These are phyloP conservation scores for Aethionema arabicum DNA, from an alignment of 345 rosid species.

Conservation along the genomic window DNA sequence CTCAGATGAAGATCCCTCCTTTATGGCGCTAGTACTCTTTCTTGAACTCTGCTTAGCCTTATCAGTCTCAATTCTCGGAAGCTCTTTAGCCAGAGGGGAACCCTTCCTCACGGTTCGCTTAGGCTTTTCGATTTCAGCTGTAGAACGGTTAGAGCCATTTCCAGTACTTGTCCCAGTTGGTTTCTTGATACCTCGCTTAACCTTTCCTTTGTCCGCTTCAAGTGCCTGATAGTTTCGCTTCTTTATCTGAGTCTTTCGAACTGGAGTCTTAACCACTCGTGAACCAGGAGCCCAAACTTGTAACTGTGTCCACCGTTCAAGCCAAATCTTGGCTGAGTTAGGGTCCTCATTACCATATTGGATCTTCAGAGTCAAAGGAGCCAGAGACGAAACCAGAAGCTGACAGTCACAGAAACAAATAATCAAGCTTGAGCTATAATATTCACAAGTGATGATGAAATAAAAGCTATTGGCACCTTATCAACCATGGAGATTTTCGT, in stretches of 20 bases:
- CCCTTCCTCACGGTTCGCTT: constrained; percentile 51
- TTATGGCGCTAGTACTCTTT: constrained; percentile 45
- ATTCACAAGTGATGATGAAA: neutral
- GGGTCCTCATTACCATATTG: constrained; percentile 57
- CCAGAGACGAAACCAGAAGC: constrained; percentile 58
- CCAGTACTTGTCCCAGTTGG: constrained; percentile 41
- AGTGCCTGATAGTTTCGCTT: constrained; percentile 37
- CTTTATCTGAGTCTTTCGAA: constrained; percentile 41
- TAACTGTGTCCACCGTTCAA: constrained; percentile 67
- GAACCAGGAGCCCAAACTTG: constrained; percentile 55
- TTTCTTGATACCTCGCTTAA: constrained; percentile 50
- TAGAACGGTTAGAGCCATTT: constrained; percentile 39
- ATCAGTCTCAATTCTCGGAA: constrained; percentile 46
- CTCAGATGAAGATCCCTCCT: constrained; percentile 45
- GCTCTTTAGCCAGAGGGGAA: constrained; percentile 48
- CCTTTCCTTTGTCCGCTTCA: constrained; percentile 42
- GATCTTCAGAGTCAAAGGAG: constrained; percentile 45
- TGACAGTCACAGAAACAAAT: constrained; percentile 36
- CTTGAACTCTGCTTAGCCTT: constrained; percentile 52
- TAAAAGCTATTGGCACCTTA: constrained; percentile 47
- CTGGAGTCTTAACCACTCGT: constrained; percentile 38
- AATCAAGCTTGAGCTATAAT: neutral
- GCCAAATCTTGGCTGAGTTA: constrained; percentile 66
- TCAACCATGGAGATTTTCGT: constrained; percentile 48
- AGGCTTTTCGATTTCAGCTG: constrained; percentile 44